Evolutionary conservation across 768 basidiomycete genomes (phyloP), one percentile per base, ranked within the genome.

Genomic region (Lactifluus pinguis): DNA sequence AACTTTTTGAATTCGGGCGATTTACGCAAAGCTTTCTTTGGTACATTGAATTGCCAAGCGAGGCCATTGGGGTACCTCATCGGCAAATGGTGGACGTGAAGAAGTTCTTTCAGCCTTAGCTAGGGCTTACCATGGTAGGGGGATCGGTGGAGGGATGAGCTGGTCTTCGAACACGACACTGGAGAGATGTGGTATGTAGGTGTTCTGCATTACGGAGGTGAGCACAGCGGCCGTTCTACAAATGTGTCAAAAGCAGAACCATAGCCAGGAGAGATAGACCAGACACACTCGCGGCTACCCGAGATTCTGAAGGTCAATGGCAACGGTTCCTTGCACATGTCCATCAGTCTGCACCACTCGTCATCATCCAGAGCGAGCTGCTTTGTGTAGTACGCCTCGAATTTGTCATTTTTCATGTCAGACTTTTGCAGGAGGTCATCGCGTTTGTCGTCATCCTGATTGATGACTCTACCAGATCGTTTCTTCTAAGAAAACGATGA

Each of bases 251-350:
- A 42, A 44, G 5, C 49, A 21, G 14, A 25, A 34, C 45, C 74
- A 76, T 64, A 34, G 13, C 21, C 30, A 30, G 47, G 9, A 32
- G 59, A 13, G 57, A 13, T 41, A 34, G 44, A 21, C 25, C 14
- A 41, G n/a, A 65, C 78, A 59, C 70, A 95, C 95, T 88, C 81
- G 71, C 92, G 79, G 65, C 86, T 92, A 0, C 93, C 92, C 0
- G 93, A 86, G 17, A 99, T 85, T 44, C 97, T 80, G 72, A 99
- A 99, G 0, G 95, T 97, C 0, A 92, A 95, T 4, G 97, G 97
- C 44, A 98, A 76, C 41, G 90, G 89, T 30, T 76, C 76, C 47
- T 82, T 79, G 59, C 95, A 71, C 0, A 80, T 71, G 6, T 81
- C 78, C 65, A 93, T 72, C 61, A 98, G 88, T 1, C 65, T 51